A percentile compares a stretch with the other conserved stretches of the same genome.
Conservation (phyloP, 345 rosid genomes). For the Moricandia arvensis region DNA sequence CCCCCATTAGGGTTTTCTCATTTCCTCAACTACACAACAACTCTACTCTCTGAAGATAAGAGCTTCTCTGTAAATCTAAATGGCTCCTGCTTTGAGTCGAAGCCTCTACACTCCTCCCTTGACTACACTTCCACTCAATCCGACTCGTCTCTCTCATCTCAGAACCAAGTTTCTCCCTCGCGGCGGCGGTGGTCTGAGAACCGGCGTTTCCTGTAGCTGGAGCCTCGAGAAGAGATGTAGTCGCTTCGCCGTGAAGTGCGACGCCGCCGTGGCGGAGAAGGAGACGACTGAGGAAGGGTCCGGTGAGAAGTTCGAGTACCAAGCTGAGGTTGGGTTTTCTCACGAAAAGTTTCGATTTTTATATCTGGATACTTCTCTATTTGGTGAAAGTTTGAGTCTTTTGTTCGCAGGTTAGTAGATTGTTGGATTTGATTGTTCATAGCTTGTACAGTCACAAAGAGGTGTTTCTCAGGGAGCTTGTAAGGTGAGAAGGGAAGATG, state of each 20-base stretch:
- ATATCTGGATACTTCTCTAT: background rate
- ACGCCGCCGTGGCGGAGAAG: constrained; percentile 68
- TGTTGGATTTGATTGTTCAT: background rate
- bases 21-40: no score
- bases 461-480: background rate
- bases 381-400: background rate
- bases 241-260: constrained; percentile 56
- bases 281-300: background rate
- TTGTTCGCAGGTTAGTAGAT: background rate
- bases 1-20: no score
- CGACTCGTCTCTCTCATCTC: no score
- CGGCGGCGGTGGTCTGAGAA: constrained; percentile 38
- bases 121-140: no score
- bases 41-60: no score
- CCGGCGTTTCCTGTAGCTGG: constrained; percentile 55
- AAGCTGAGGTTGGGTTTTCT: background rate
- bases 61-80: no score
- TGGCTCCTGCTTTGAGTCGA: no score
- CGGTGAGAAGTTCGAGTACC: background rate
- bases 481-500: background rate
- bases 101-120: no score
- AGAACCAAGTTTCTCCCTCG: constrained; percentile 50
- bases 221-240: constrained; percentile 46
- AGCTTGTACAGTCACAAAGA: background rate
- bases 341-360: background rate